These are phyloP conservation scores for Alternaria brassicae DNA, from an alignment of 2,329 filamentous ascomycete genomes.

Conservation along the genomic window DNA sequence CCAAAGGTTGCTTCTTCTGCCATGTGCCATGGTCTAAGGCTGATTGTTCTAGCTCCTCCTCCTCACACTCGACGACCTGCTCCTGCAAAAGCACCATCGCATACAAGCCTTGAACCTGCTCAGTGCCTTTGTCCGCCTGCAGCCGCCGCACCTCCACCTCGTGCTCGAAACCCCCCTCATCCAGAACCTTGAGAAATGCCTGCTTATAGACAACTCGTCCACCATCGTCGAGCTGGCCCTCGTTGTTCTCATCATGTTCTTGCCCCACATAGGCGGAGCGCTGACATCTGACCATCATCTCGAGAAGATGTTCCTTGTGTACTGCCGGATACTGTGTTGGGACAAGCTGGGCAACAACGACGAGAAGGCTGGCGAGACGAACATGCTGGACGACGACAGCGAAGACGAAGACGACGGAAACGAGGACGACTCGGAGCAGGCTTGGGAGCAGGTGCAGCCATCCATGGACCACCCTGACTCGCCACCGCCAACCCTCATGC, in stretches of 20 bases:
- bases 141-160: conserved; percentile 80
- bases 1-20: conserved; percentile 60
- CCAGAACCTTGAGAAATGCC: conserved; percentile 72
- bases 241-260: conserved; percentile 78
- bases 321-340: conserved; percentile 82
- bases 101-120: conserved; percentile 71
- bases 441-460: conserved; percentile 71
- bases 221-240: conserved; percentile 77
- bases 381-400: conserved; percentile 25
- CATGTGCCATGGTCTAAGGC: background rate
- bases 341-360: conserved; percentile 59
- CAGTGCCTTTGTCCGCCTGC: conserved; percentile 74
- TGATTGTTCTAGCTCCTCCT: conserved; percentile 66
- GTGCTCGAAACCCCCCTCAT: conserved; percentile 76
- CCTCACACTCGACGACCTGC: conserved; percentile 67
- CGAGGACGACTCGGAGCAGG: conserved; percentile 36
- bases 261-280: conserved; percentile 80
- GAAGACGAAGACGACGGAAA: conserved; percentile 52
- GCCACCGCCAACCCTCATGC: conserved; percentile 70
- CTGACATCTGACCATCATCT: conserved; percentile 67
- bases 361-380: conserved; percentile 8
- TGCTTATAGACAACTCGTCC: conserved; percentile 79
- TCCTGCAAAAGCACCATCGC: conserved; percentile 70
- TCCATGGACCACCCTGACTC: conserved; percentile 62
- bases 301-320: conserved; percentile 79